Evolutionary conservation across 2,329 filamentous ascomycete species (phyloP), one percentile per base, ranked within the genome.

Genomic region (Diaporthe aspalathi): DNA sequence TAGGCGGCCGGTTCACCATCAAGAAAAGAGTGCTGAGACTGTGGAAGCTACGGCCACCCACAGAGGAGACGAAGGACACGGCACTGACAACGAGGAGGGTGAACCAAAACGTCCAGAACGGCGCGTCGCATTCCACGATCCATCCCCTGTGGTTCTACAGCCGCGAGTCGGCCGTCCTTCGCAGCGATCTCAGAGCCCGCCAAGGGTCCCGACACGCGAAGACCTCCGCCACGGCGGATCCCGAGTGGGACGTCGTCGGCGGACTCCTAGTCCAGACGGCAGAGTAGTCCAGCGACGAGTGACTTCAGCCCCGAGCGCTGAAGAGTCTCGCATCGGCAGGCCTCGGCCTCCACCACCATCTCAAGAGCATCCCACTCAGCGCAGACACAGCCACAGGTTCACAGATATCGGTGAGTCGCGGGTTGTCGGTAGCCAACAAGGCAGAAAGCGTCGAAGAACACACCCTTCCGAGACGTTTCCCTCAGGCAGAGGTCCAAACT

Each of bases 261-360:
- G 43, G 29, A 60, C 11, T 11, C 29, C 17, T 2, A 68, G 66
- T 22, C 43, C 66, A 1, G 53, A 68, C 29, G 66, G 60, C 12
- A 35, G 53, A 20, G 14, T 60, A 8, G 29, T 43, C 43, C 53
- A 50, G 8, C 43, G 66, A 60, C n/a, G 53, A 24, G 32, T 50
- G 7, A 17, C 11, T 3, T 22, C 29, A 14, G 14, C 32, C 16
- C 16, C 32, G 27, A n/a, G 29, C 29, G 24, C 5, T 47, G 66
- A 53, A n/a, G 53, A 68, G n/a, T 68, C 66, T 57, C 53, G 66
- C n/a, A 50, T 68, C 40, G 66, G 66, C 12, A 54, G 3, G 22
- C 53, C 20, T 22, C 53, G 16, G 32, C 43, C n/a, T 43, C 20
- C 66, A 20, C 60, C 53, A 3, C 43, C 53, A n/a, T 11, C 29